Evolutionary conservation across 805 yeast genomes (phyloP).

Genomic region (Yamadazyma tumulicola): DNA sequence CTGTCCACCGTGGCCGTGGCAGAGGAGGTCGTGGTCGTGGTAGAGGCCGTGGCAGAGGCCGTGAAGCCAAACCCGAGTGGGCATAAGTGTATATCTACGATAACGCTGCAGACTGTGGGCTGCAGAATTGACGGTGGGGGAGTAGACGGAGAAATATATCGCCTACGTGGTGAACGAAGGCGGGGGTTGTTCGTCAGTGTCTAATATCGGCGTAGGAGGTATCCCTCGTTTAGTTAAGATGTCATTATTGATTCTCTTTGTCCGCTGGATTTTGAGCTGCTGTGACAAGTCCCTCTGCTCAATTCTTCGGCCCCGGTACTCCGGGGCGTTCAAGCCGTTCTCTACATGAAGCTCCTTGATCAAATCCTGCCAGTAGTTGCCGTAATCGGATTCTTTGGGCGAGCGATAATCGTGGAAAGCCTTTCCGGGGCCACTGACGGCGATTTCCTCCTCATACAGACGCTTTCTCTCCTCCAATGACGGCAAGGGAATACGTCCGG

Average conservation of each 20-base stretch:
- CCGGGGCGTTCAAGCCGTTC: slow-evolving; percentile 9
- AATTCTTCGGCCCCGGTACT: slow-evolving; percentile 9
- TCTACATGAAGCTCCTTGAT: slow-evolving; percentile 2
- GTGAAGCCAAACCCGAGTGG: slow-evolving; percentile 28
- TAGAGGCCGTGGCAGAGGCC: slow-evolving; percentile 19
- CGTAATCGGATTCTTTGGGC: slow-evolving; percentile 61
- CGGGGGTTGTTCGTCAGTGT: too few species aligned
- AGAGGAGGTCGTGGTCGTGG: slow-evolving; percentile 27
- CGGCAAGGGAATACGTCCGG: slow-evolving; percentile 44
- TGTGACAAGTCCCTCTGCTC: background rate
- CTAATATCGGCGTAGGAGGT: too few species aligned
- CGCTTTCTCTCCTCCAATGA: slow-evolving; percentile 29
- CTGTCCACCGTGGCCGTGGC: slow-evolving; percentile 45
- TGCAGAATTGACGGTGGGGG: too few species aligned
- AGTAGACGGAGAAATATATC: too few species aligned
- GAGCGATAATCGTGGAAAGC: slow-evolving; percentile 39
- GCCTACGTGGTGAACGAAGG: too few species aligned
- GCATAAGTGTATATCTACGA: slow-evolving; percentile 21
- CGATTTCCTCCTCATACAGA: slow-evolving; percentile 26
- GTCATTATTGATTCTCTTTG: too few species aligned
- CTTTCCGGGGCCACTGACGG: slow-evolving; percentile 18
- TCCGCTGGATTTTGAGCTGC: background rate
- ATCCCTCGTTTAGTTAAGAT: too few species aligned
- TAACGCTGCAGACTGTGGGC: too few species aligned
- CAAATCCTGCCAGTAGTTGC: slow-evolving; percentile 34